Base-by-base conservation (phyloP, 2,329 filamentous ascomycete species). In the Blastomyces silverae region DNA sequence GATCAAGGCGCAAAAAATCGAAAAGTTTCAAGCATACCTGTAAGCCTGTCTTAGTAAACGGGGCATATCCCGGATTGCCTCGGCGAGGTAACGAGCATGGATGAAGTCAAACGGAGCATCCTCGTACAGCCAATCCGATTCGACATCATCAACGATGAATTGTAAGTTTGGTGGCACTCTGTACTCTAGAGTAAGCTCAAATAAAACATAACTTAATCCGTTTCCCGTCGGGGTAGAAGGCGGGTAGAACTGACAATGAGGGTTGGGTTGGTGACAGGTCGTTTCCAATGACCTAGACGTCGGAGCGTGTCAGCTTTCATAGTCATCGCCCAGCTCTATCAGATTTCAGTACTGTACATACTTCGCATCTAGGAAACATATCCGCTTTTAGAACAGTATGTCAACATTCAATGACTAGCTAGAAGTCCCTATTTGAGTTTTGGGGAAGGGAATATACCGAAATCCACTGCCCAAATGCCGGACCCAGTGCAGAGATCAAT, bases 141-240 rank as follows among this genome's bases (percentile, higher is more conserved):
- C 73, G 25, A 72, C 71, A 48, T 77, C 75, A 44, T 76, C 73
- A 2, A 77, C 69, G 4, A 74, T 52, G 61, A 77, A 77, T n/a
- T 67, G 67, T 5, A 75, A 66, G 55, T 76, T 76, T 2, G 73
- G 71, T 13, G 75, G 76, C 3, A 76, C 69, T 74, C 78, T 64
- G 11, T 28, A 42, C 15, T 55, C 3, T 20, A 5, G 15, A 15
- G 31, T 63, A 63, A 56, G 46, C 11, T 28, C 22, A 39, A 22
- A 28, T 60, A 15, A 61, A 5, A 57, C 15, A 55, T 10, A n/a
- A 31, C 31, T 34, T 13, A 31, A 37, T 34, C n/a, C 4, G 28
- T 11, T 31, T 56, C 39, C 3, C 1, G 2, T 53, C 10, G 2
- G 13, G 42, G n/a, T 75, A 65, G 72, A 70, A 8, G 77, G 78